phyloP scores from a whole-genome alignment of 306 rosid species.

The Alnus rubra region DNA sequence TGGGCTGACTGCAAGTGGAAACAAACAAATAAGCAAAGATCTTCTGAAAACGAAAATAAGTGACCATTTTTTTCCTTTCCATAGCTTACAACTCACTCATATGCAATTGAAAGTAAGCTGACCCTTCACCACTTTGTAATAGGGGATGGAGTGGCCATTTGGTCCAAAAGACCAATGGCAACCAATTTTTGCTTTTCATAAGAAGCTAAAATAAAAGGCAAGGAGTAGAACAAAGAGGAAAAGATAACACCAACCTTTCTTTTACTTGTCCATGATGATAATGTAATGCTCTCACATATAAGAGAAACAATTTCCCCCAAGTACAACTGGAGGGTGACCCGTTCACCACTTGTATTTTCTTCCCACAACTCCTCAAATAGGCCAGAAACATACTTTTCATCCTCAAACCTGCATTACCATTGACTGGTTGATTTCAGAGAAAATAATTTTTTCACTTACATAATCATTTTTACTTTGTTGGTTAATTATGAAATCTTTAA shows the following conservation, averaged over 20 bases:
- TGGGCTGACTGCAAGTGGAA: conserved; percentile 69
- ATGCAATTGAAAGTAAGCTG: background rate
- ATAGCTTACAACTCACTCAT: background rate
- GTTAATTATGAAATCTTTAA: background rate
- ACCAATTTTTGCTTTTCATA: conserved; percentile 2
- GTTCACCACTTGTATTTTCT: conserved; percentile 91
- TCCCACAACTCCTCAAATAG: conserved; percentile 95
- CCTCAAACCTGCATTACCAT: conserved; percentile 65
- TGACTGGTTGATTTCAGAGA: conserved; percentile 5
- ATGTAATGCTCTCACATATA: conserved; percentile 67
- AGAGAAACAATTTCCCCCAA: conserved; percentile 79
- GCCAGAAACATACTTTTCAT: conserved; percentile 73
- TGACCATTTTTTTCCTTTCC: background rate
- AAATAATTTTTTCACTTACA: background rate
- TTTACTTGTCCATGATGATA: conserved; percentile 88
- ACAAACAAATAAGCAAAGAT: conserved; percentile 29
- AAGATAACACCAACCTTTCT: conserved; percentile 56
- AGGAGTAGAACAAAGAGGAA: conserved; percentile 11
- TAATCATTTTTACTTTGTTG: background rate
- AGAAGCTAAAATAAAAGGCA: conserved; percentile 23
- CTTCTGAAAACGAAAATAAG: background rate
- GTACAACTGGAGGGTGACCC: conserved; percentile 81
- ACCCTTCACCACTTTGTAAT: background rate
- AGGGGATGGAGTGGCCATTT: background rate
- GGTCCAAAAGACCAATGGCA: background rate